phyloP scores from a whole-genome alignment of 306 rosid genomes.

The Malus domestica region ASM211411v1 NC_041794.1:36172501-36173000 shows the following conservation, averaged over 20 bases:
- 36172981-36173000: too few relatives aligned
- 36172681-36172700: background rate
- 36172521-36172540: background rate
- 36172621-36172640: background rate
- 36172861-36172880: too few relatives aligned
- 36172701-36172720: background rate
- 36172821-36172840: background rate
- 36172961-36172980: too few relatives aligned
- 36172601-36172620: background rate
- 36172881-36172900: too few relatives aligned
- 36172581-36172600: too few relatives aligned
- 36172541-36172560: background rate
- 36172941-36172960: too few relatives aligned
- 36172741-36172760: background rate
- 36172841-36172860: background rate
- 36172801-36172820: background rate
- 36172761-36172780: background rate
- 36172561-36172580: background rate
- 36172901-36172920: too few relatives aligned
- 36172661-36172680: background rate
- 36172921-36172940: too few relatives aligned
- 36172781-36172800: background rate
- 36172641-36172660: background rate
- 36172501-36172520: too few relatives aligned
- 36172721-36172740: background rate